Conservation (phyloP, 805 yeast species). For the Candida taoyuanica region DNA sequence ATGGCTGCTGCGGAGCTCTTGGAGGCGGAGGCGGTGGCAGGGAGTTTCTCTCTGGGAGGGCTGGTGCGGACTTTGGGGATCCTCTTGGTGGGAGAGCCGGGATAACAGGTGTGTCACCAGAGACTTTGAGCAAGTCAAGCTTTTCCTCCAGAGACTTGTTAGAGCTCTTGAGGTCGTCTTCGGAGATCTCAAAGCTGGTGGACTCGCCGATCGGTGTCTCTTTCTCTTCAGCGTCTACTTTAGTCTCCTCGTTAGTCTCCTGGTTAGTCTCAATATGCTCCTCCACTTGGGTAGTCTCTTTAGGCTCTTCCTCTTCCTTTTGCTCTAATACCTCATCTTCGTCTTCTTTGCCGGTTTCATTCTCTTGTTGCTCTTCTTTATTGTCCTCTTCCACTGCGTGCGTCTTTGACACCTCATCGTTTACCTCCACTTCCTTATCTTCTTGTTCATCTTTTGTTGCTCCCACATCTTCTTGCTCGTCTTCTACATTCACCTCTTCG, state of each 20-base stretch:
- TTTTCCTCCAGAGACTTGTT: conserved; percentile 17
- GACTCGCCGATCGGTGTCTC: conserved; percentile 18
- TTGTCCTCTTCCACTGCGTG: neutral
- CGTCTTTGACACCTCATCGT: neutral
- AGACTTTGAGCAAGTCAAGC: conserved; percentile 12
- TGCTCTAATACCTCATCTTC: no score
- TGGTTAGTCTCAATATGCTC: neutral
- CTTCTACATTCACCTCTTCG: neutral
- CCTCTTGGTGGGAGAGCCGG: conserved; percentile 25
- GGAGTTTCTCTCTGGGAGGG: no score
- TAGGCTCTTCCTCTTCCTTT: no score
- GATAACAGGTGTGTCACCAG: no score
- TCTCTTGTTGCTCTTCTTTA: neutral
- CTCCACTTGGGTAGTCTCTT: no score
- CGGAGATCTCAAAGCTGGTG: conserved; percentile 10
- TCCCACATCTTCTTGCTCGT: neutral
- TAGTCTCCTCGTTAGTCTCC: neutral
- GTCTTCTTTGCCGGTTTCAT: neutral
- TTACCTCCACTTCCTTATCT: neutral
- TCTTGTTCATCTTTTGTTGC: neutral
- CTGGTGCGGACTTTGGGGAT: conserved; percentile 1
- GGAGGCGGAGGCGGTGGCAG: neutral
- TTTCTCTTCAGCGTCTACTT: neutral
- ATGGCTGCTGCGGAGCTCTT: neutral
- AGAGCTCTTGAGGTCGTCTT: conserved; percentile 15